Evolutionary conservation across 257 asterid genomes (phyloP).

Genomic region (Solanum gracilifrons): DNA sequence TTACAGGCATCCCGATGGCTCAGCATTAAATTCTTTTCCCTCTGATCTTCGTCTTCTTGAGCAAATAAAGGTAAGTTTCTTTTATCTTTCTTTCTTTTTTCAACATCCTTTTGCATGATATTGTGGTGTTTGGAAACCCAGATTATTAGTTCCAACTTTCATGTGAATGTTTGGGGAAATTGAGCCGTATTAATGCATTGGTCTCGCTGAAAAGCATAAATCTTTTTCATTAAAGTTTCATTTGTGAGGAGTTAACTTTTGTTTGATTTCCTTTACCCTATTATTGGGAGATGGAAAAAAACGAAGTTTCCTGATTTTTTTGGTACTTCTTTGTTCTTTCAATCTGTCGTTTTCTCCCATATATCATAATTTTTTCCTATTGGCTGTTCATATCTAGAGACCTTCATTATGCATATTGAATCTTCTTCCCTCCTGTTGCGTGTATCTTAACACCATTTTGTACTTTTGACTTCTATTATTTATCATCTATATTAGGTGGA

Average conservation of each 20-base stretch:
- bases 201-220: background rate
- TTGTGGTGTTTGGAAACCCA: background rate
- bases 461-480: background rate
- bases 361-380: background rate
- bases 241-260: background rate
- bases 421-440: background rate
- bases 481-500: conserved; percentile 41
- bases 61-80: conserved; percentile 47
- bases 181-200: background rate
- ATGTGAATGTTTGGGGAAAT: background rate
- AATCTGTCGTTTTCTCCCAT: background rate
- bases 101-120: background rate
- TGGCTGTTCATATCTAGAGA: background rate
- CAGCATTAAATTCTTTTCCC: conserved; percentile 71
- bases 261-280: background rate
- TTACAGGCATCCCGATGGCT: conserved; percentile 45
- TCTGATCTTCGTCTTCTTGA: conserved; percentile 60
- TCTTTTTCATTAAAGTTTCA: background rate
- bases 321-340: background rate
- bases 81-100: background rate
- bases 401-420: background rate
- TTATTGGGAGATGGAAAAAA: background rate
- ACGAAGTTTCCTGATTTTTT: background rate
- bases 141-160: background rate
- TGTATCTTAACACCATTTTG: background rate